Percentiles rank a stretch among this genome's conserved stretches.
Conservation (phyloP, 139 green algal genomes). For the Yamagishiella unicocca region DNA sequence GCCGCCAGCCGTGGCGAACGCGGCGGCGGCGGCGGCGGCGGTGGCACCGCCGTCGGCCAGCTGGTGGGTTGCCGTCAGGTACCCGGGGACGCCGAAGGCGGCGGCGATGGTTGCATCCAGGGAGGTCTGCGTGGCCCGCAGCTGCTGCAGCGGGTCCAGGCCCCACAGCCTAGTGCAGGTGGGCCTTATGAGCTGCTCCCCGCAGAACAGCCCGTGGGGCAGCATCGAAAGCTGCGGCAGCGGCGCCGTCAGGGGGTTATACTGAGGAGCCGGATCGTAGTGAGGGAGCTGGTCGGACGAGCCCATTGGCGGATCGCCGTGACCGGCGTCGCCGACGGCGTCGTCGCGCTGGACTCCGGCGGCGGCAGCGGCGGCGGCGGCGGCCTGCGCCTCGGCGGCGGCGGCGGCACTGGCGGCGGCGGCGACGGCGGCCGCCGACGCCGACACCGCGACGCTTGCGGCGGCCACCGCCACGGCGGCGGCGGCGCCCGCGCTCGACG, state of each 20-base stretch:
- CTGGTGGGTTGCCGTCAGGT: background rate
- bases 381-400: slow-evolving; percentile 16
- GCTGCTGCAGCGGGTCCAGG: slow-evolving; percentile 33
- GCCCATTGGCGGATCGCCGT: too few species aligned
- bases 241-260: slow-evolving; percentile 42
- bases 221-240: slow-evolving; percentile 42
- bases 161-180: slow-evolving; percentile 32
- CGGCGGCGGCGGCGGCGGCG: background rate
- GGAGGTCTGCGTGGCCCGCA: slow-evolving; percentile 37
- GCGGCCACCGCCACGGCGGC: slow-evolving; percentile 7
- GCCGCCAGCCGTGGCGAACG: background rate
- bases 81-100: slow-evolving; percentile 33
- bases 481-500: slow-evolving; percentile 1
- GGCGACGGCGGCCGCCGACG: slow-evolving; percentile 19
- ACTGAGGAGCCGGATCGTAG: too few species aligned
- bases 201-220: slow-evolving; percentile 39
- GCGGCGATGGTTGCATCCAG: slow-evolving; percentile 44
- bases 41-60: background rate
- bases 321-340: background rate
- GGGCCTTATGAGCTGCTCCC: slow-evolving; percentile 42
- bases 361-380: background rate
- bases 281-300: too few species aligned
- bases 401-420: slow-evolving; percentile 3
- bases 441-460: slow-evolving; percentile 15
- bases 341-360: background rate